Conservation (phyloP, 1,139 yeast species). For the Torulaspora pretoriensis region DNA sequence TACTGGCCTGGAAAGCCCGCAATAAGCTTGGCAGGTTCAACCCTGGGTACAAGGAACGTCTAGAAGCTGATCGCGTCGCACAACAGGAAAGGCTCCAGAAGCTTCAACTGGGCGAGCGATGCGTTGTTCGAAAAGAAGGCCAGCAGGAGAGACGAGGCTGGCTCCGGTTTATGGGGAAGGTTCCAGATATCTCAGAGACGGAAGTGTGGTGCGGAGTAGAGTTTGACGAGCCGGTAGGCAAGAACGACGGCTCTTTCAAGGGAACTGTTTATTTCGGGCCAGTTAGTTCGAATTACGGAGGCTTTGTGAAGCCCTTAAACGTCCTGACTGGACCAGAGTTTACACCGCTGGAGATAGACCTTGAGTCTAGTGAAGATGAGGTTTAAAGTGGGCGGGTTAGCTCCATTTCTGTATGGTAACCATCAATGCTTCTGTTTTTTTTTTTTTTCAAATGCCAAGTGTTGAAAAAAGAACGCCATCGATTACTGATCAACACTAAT, state of each 20-base stretch:
- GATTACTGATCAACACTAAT: neutral
- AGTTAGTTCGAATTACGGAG: slow-evolving; percentile 54
- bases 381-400: slow-evolving; percentile 6
- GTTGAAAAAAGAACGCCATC: neutral
- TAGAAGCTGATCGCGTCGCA: slow-evolving; percentile 29
- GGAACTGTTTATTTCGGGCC: slow-evolving; percentile 61
- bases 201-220: slow-evolving; percentile 77
- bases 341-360: slow-evolving; percentile 20
- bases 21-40: slow-evolving; percentile 70
- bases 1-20: slow-evolving; percentile 68
- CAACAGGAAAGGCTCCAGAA: slow-evolving; percentile 33
- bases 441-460: neutral
- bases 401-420: neutral
- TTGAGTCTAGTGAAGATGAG: slow-evolving; percentile 24
- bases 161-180: slow-evolving; percentile 62
- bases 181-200: slow-evolving; percentile 48
- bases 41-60: slow-evolving; percentile 44
- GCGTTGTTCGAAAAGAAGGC: slow-evolving; percentile 28
- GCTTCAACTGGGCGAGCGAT: slow-evolving; percentile 36
- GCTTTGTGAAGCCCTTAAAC: slow-evolving; percentile 49
- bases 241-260: slow-evolving; percentile 73
- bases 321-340: slow-evolving; percentile 29
- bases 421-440: neutral
- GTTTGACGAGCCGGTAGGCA: slow-evolving; percentile 66
- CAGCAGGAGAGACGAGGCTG: slow-evolving; percentile 53